These are phyloP conservation scores for Berkeleyomyces basicola DNA, from an alignment of 2,329 filamentous ascomycete species.

Conservation along the genomic window DNA sequence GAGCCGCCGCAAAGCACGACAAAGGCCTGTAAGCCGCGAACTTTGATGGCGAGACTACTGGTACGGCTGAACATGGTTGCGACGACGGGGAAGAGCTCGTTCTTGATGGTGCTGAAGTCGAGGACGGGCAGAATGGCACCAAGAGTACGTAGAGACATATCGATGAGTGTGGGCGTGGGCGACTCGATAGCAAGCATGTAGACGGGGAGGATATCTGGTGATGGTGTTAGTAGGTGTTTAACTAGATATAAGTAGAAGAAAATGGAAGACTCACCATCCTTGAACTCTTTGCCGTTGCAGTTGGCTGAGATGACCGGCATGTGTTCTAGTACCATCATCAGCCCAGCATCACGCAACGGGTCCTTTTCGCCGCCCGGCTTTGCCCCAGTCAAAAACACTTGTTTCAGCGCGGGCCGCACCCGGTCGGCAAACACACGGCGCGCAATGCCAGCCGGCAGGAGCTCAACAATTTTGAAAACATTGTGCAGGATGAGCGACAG, in stretches of 20 bases:
- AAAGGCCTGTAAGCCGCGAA: conserved; percentile 80
- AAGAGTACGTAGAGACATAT: conserved; percentile 64
- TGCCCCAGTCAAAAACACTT: conserved; percentile 54
- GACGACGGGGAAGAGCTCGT: conserved; percentile 87
- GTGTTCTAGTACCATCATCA: conserved; percentile 84
- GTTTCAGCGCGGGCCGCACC: conserved; percentile 69
- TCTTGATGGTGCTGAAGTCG: conserved; percentile 93
- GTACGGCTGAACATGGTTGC: conserved; percentile 84
- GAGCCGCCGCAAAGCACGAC: conserved; percentile 74
- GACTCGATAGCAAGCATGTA: conserved; percentile 73
- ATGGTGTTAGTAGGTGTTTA: not conserved
- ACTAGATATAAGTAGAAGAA: not conserved
- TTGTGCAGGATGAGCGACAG: conserved; percentile 77
- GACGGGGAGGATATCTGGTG: conserved; percentile 68
- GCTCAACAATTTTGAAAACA: conserved; percentile 72
- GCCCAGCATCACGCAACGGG: conserved; percentile 65
- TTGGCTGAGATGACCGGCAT: conserved; percentile 61
- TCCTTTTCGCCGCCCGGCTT: conserved; percentile 57
- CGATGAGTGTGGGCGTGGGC: conserved; percentile 73
- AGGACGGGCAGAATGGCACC: conserved; percentile 70
- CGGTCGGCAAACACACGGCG: conserved; percentile 68
- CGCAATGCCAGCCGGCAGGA: conserved; percentile 48
- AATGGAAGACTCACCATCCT: conserved; percentile 49
- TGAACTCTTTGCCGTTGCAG: conserved; percentile 81
- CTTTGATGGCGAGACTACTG: conserved; percentile 85